Percentiles rank a stretch among this genome's conserved stretches.
Conservation (phyloP, 1,139 yeast species). For the Taphrina flavorubra region DNA sequence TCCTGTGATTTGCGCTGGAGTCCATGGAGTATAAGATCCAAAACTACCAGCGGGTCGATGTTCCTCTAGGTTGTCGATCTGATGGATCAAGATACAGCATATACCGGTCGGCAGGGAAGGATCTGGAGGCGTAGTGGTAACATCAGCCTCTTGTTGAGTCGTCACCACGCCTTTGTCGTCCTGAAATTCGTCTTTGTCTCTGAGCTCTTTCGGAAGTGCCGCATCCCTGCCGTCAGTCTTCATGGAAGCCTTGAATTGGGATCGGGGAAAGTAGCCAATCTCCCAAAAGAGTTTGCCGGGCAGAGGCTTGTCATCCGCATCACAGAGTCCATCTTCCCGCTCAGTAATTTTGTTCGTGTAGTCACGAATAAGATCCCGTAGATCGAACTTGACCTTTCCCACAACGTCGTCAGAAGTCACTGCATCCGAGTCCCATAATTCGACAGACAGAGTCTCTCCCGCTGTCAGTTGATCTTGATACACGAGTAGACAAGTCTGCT, state of each 20-base stretch:
- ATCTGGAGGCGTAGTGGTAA: conserved; percentile 40
- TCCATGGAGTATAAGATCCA: conserved; percentile 39
- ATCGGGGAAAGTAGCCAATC: conserved; percentile 39
- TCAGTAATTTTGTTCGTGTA: conserved; percentile 23
- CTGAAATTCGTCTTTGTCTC: conserved; percentile 34
- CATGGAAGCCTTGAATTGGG: conserved; percentile 33
- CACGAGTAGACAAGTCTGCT: conserved; percentile 37
- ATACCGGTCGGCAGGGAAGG: conserved; percentile 41
- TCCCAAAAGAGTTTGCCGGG: conserved; percentile 41
- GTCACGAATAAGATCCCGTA: conserved; percentile 36
- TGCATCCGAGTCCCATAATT: conserved; percentile 41
- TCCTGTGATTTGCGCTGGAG: conserved; percentile 41
- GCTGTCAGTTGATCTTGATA: conserved; percentile 42
- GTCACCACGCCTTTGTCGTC: conserved; percentile 38
- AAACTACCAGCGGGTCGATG: conserved; percentile 39
- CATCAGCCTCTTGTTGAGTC: conserved; percentile 39
- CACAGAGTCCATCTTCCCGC: conserved; percentile 35
- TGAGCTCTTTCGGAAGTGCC: conserved; percentile 28
- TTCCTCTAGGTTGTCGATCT: conserved; percentile 40
- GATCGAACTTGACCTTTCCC: conserved; percentile 37
- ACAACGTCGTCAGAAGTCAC: conserved; percentile 41
- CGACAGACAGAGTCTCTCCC: conserved; percentile 40
- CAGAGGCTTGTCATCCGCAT: conserved; percentile 30
- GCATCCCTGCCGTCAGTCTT: conserved; percentile 38
- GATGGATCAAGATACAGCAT: conserved; percentile 35